Evolutionary conservation across 768 basidiomycete genomes (phyloP).

Genomic region (Lactarius vividus): DNA sequence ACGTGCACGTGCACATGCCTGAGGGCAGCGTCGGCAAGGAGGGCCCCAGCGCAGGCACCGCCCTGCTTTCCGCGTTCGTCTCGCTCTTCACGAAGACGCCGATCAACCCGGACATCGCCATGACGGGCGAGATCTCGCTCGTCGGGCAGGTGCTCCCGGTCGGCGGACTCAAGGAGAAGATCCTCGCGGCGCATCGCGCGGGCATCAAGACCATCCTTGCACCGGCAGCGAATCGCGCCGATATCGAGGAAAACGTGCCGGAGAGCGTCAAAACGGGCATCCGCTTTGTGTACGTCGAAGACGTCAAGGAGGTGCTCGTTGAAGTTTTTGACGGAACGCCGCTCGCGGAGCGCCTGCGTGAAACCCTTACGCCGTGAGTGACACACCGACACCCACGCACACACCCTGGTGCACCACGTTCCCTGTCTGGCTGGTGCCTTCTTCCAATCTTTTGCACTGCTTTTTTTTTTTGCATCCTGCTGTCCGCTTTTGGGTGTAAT

Average conservation of each 20-base stretch:
- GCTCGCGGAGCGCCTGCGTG: constrained; percentile 63
- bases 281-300: constrained; percentile 92
- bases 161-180: constrained; percentile 94
- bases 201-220: constrained; percentile 92
- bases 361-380: constrained; percentile 41
- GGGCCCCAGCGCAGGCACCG: constrained; percentile 95
- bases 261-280: constrained; percentile 95
- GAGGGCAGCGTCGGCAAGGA: constrained; percentile 93
- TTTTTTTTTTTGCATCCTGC: constrained; percentile 1
- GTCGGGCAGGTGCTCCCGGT: constrained; percentile 96
- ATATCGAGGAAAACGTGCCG: constrained; percentile 97
- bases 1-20: constrained; percentile 97
- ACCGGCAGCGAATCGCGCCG: constrained; percentile 84
- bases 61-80: constrained; percentile 87
- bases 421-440: background rate
- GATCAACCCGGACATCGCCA: constrained; percentile 87
- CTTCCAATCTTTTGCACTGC: constrained; percentile 1
- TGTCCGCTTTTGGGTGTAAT: constrained; percentile 13
- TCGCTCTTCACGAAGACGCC: constrained; percentile 84
- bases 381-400: background rate
- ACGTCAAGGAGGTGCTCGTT: constrained; percentile 82
- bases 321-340: constrained; percentile 76
- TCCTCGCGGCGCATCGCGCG: constrained; percentile 93
- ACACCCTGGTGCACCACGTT: background rate
- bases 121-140: constrained; percentile 98